phyloP scores from a whole-genome alignment of 139 green algal species.

The Marvania coccoides region DNA sequence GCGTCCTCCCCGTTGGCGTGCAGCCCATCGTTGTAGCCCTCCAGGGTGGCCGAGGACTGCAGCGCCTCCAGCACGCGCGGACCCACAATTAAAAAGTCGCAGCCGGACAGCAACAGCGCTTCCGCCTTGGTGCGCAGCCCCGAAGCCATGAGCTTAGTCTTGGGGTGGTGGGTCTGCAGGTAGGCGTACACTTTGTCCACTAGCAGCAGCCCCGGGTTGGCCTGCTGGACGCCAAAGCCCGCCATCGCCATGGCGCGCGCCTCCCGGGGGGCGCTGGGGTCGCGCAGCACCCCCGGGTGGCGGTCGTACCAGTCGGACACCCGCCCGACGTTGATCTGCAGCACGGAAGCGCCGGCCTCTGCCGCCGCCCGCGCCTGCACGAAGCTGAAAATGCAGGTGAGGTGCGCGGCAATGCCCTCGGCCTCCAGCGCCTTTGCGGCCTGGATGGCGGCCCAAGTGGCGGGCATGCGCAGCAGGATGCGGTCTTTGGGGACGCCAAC shows the following conservation, averaged over 20 bases:
- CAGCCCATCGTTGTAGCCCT: conserved; percentile 66
- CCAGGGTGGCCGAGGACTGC: conserved; percentile 31
- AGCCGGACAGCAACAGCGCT: conserved; percentile 61
- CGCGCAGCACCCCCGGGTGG: conserved; percentile 63
- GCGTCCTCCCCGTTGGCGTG: neutral
- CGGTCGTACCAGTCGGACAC: conserved; percentile 79
- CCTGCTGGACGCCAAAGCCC: conserved; percentile 23
- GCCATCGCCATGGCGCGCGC: conserved; percentile 13
- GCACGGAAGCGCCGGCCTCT: conserved; percentile 62
- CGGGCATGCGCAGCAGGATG: conserved; percentile 68
- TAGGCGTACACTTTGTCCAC: conserved; percentile 70
- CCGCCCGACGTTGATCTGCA: conserved; percentile 71
- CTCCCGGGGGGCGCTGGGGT: conserved; percentile 38
- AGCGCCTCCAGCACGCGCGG: conserved; percentile 44
- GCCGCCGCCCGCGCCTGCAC: conserved; percentile 62
- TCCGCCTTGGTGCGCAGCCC: conserved; percentile 67
- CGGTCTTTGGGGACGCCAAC: conserved; percentile 41
- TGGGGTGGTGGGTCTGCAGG: conserved; percentile 46
- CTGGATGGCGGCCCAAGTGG: conserved; percentile 69
- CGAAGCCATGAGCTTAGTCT: conserved; percentile 71
- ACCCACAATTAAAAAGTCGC: conserved; percentile 65
- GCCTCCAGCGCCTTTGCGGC: conserved; percentile 57
- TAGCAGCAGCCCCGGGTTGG: conserved; percentile 62
- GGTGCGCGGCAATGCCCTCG: conserved; percentile 52
- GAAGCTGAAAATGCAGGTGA: conserved; percentile 63